phyloP scores from a whole-genome alignment of 257 asterid genomes.

The Dorcoceras hygrometricum region DNA sequence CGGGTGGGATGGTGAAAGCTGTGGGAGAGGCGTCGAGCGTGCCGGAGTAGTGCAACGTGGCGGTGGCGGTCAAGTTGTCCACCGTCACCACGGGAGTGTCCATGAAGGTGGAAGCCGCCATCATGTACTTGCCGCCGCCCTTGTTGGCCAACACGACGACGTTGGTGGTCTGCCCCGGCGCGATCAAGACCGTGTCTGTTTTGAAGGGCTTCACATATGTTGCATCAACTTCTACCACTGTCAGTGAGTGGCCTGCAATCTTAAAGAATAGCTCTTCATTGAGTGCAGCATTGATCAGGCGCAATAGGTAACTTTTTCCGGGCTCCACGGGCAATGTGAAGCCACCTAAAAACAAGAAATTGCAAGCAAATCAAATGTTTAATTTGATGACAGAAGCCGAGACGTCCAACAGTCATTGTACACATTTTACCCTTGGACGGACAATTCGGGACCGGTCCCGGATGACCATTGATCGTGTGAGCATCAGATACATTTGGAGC shows the following conservation, averaged over 20 bases:
- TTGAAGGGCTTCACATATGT: constrained; percentile 84
- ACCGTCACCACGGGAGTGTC: constrained; percentile 63
- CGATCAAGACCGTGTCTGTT: constrained; percentile 58
- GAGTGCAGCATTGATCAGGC: constrained; percentile 87
- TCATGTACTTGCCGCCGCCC: constrained; percentile 61
- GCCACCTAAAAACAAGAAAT: constrained; percentile 39
- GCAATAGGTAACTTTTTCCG: constrained; percentile 73
- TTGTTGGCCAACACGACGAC: constrained; percentile 56
- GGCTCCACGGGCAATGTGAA: constrained; percentile 56
- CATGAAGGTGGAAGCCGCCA: constrained; percentile 75
- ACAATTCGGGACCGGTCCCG: constrained; percentile 46
- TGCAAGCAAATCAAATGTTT: neutral
- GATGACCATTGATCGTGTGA: constrained; percentile 69
- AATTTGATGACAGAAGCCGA: too few relatives aligned
- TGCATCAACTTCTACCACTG: constrained; percentile 92
- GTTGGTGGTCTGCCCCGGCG: constrained; percentile 91
- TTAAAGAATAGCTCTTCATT: constrained; percentile 90
- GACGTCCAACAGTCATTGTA: neutral
- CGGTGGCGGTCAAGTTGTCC: constrained; percentile 82
- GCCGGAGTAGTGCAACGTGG: constrained; percentile 75
- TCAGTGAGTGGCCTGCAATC: constrained; percentile 77
- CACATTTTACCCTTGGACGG: constrained; percentile 30
- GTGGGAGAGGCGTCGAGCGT: constrained; percentile 39
- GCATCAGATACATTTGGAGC: constrained; percentile 77
- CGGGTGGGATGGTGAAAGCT: constrained; percentile 46